These are phyloP conservation scores for Marasmius fiardii DNA, from an alignment of 1,284 basidiomycete genomes.

Conservation along the genomic window DNA sequence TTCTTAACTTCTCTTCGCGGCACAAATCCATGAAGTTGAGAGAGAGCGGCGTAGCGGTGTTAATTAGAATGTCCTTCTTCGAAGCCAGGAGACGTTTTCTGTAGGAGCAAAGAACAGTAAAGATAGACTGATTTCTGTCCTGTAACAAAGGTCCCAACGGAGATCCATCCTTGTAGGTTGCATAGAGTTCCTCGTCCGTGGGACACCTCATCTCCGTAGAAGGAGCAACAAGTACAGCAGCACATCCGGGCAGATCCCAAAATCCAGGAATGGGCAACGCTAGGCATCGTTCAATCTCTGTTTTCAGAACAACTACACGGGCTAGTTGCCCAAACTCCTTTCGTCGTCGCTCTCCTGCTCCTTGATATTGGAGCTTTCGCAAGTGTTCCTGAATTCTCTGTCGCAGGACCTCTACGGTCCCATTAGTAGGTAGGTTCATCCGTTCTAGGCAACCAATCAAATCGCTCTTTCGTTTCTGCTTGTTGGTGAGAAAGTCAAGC, in stretches of 20 bases:
- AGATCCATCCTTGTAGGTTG: constrained; percentile 23
- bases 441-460: constrained; percentile 35
- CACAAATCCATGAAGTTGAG: constrained; percentile 45
- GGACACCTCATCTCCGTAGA: constrained; percentile 24
- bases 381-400: constrained; percentile 33
- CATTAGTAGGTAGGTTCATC: constrained; percentile 33
- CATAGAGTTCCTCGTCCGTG: constrained; percentile 35
- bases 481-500: constrained; percentile 36
- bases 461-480: constrained; percentile 30
- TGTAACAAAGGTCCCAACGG: constrained; percentile 22
- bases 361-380: constrained; percentile 26
- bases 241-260: constrained; percentile 42
- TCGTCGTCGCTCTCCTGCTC: constrained; percentile 19
- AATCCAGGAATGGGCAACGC: constrained; percentile 46
- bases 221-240: constrained; percentile 23
- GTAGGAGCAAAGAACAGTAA: constrained; percentile 29
- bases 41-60: constrained; percentile 35
- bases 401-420: constrained; percentile 32
- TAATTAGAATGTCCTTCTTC: constrained; percentile 34
- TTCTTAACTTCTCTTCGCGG: constrained; percentile 35
- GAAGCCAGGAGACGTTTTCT: constrained; percentile 22
- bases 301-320: constrained; percentile 39
- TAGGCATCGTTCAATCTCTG: constrained; percentile 39
- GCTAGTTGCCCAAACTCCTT: constrained; percentile 40
- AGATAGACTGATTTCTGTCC: constrained; percentile 31